Evolutionary conservation across 345 rosid genomes (phyloP), one percentile per base, ranked within the genome.

Genomic region (Populus deltoides): DNA sequence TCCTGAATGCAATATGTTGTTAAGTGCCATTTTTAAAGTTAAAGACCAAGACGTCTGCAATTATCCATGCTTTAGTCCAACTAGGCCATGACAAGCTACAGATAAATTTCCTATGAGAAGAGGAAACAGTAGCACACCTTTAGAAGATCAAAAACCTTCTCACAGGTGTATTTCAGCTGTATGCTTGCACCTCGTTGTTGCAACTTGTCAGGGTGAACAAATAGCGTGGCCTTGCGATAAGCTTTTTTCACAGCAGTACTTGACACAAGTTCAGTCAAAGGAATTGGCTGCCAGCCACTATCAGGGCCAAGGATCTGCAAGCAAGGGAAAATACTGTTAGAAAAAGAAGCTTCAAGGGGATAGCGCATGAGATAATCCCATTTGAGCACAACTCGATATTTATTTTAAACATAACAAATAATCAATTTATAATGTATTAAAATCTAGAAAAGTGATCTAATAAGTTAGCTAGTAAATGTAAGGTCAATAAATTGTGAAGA

Each of bases 101-200:
- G 29, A n/a, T n/a, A 3, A 24, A n/a, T n/a, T 59, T n/a, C 29
- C 29, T 57, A 18, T 2, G 70, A 39, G 47, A 72, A 18, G 38
- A 66, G 72, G 17, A 7, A 47, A 65, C n/a, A 13, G 33, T 8
- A 45, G 38, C 78, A 41, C 53, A 93, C 99, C 98, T 95, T 90
- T 49, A 92, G 90, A 84, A 95, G 98, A 80, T 95, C 98, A 71
- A 95, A 95, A 83, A 95, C 98, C 82, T 92, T 95, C 86, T 95
- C 99, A 71, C 98, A 95, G 0, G 71, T 87, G 86, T 93, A 95
- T 89, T 92, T 95, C 77, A 92, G 98, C 71, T 89, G 93, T 70
- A 91, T 91, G 80, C 88, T 92, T 38, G 99, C 99, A 18, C 99
- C 99, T 11, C 99, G 90, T 83, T 93, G 99, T 86, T 95, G 99